A percentile compares a stretch with the other conserved stretches of the same genome.
phyloP scores from a whole-genome alignment of 202 grass and related monocot genomes.

The Tripidium arundinaceum region DNA sequence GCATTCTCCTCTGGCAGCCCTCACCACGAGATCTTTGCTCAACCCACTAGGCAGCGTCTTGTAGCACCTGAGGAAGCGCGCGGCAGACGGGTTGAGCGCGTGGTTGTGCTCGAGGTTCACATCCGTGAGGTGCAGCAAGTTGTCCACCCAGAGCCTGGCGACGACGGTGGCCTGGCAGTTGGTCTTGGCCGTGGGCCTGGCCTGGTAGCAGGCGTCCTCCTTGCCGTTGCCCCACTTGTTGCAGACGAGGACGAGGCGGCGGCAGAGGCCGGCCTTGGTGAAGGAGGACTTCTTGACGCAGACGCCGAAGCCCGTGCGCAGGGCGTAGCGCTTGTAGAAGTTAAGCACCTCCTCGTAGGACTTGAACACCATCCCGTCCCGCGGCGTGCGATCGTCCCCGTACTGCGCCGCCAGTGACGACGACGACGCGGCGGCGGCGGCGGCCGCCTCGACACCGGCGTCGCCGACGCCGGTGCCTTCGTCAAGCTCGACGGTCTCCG shows the following conservation, averaged over 20 bases:
- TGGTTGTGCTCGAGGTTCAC: conserved; percentile 87
- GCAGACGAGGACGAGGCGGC: conserved; percentile 76
- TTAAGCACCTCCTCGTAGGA: conserved; percentile 87
- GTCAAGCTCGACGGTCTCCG: conserved; percentile 49
- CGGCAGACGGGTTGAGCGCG: conserved; percentile 49
- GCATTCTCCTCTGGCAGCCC: conserved; percentile 49
- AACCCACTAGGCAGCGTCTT: conserved; percentile 64
- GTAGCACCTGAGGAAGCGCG: conserved; percentile 73
- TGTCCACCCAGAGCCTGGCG: conserved; percentile 64
- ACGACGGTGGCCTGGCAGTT: conserved; percentile 80
- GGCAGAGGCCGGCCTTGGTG: conserved; percentile 78
- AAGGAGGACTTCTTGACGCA: conserved; percentile 92
- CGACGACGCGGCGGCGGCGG: background rate
- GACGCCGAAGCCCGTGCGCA: conserved; percentile 77
- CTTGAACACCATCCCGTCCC: conserved; percentile 84
- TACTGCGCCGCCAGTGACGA: background rate
- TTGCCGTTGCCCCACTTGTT: conserved; percentile 69
- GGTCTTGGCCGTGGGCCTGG: conserved; percentile 77
- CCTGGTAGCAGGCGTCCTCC: conserved; percentile 75
- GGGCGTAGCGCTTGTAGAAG: conserved; percentile 84
- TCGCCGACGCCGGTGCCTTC: background rate
- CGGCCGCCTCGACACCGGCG: conserved; percentile 29
- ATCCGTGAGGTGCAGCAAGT: conserved; percentile 67
- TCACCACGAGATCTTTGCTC: conserved; percentile 66
- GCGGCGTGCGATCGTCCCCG: conserved; percentile 61